These are phyloP conservation scores for Trypethelium eluteriae DNA, from an alignment of 495 filamentous ascomycete genomes.

Conservation along the genomic window DNA sequence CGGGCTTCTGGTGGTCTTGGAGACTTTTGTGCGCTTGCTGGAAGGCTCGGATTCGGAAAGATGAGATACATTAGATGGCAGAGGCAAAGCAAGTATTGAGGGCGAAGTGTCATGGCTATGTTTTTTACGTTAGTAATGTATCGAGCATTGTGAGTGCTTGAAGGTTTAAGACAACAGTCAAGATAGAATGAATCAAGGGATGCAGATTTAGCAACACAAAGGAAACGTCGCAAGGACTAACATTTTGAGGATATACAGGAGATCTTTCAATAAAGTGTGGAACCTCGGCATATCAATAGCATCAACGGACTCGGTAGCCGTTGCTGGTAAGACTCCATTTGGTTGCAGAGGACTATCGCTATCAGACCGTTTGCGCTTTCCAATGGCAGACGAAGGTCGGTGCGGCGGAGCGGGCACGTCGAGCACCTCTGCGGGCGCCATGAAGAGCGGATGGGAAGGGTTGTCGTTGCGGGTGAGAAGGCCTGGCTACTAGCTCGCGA, in stretches of 20 bases:
- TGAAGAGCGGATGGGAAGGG: not conserved
- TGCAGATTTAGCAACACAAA: not conserved
- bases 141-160: not conserved
- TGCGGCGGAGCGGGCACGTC: not conserved
- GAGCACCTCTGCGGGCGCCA: conserved; percentile 8
- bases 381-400: conserved; percentile 15
- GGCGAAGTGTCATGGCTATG: conserved; percentile 33
- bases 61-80: conserved; percentile 15
- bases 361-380: conserved; percentile 30
- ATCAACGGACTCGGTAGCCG: not conserved
- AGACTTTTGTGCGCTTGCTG: conserved; percentile 33
- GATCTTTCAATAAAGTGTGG: conserved; percentile 24
- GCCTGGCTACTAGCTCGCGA: conserved; percentile 4
- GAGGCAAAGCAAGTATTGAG: conserved; percentile 30
- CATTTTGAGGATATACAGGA: conserved; percentile 27
- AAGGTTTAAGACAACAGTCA: not conserved
- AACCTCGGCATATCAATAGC: not conserved
- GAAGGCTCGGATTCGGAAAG: conserved; percentile 28
- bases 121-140: conserved; percentile 12
- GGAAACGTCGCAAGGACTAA: conserved; percentile 11
- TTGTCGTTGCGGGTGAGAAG: not conserved
- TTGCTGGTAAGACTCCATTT: conserved; percentile 22
- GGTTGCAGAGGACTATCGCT: conserved; percentile 15
- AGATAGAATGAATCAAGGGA: not conserved
- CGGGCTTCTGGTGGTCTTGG: conserved; percentile 10